Percentiles rank a stretch among this genome's conserved stretches.
These are phyloP conservation scores for Neoboletus magnificus DNA, from an alignment of 768 basidiomycete species.

Conservation along the genomic window DNA sequence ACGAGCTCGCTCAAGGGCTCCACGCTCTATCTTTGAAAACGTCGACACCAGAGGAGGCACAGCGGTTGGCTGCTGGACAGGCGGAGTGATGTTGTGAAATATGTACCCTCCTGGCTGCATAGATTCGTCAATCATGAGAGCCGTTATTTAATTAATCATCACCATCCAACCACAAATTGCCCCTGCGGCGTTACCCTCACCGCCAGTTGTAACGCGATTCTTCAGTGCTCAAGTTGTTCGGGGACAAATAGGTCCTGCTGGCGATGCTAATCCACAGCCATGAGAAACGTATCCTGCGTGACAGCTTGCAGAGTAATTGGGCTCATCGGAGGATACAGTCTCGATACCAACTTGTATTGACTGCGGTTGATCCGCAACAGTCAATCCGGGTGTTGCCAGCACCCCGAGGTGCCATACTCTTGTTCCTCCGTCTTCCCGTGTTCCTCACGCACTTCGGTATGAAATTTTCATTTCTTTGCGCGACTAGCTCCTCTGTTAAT, in stretches of 20 bases:
- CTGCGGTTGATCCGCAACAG: conserved; percentile 30
- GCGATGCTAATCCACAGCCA: conserved; percentile 18
- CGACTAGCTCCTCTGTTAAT: conserved; percentile 12
- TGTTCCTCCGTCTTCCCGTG: conserved; percentile 9
- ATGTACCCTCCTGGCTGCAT: conserved; percentile 4
- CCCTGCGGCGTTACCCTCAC: conserved; percentile 17
- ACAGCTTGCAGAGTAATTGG: neutral
- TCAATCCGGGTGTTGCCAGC: conserved; percentile 16
- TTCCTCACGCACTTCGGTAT: conserved; percentile 20
- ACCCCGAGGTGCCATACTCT: conserved; percentile 6
- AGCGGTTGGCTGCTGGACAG: conserved; percentile 19
- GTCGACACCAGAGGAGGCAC: conserved; percentile 57
- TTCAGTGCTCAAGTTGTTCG: conserved; percentile 6
- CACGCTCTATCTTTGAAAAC: conserved; percentile 78
- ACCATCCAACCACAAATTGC: conserved; percentile 17
- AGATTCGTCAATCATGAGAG: conserved; percentile 30
- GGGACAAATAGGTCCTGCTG: conserved; percentile 7
- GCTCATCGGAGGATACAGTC: conserved; percentile 1
- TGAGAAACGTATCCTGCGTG: conserved; percentile 12
- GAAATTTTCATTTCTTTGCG: conserved; percentile 16
- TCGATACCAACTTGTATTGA: conserved; percentile 11
- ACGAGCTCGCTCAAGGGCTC: conserved; percentile 67
- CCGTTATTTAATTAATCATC: conserved; percentile 29
- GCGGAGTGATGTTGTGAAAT: conserved; percentile 26
- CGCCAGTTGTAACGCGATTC: conserved; percentile 19